Evolutionary conservation across 108 stramenopile genomes (phyloP), one percentile per base, ranked within the genome.

Genomic region (Cyclotella kingstonii): DNA sequence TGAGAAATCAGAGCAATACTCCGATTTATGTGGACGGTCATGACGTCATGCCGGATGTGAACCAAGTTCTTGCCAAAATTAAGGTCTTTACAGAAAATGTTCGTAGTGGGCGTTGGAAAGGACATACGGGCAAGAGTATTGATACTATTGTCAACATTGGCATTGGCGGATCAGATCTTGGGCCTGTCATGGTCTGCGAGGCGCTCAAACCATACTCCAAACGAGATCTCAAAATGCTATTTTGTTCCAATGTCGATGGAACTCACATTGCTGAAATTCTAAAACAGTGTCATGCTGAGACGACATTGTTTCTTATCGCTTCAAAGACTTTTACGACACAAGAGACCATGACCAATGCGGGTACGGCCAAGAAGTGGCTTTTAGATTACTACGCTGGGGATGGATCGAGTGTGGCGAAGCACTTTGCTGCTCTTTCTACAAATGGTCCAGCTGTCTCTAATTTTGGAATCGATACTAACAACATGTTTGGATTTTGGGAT

Each of bases 291-390:
- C 86, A 96, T 69, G 81, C 94, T 8, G 93, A 93, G 66, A 77
- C 78, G 11, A 96, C 96, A 2, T 67, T 96, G 14, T 89, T 98
- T 60, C 70, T 98, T 23, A 79, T 98, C 33, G 96, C 95, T 19
- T 89, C 84, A 63, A 97, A 97, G 79, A 97, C 96, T 6, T 98
- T 98, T 63, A 98, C 98, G 41, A 98, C 98, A 0, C 96, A 96
- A 42, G 98, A 98, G 72, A 98, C 98, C 40, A 98, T 98, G 96
- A 95, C 96, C 25, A 98, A 98, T 63, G 98, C 98, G 3, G 78
- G 89, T 31, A 95, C 95, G 5, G 80, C 96, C 46, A 94, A 93
- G 60, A 71, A 84, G 52, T 98, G 95, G 93, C 82, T 98, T 17
- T 19, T 95, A 30, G 74, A 78, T 54, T 69, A 73, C 31, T 80